Conservation (phyloP, 2,329 filamentous ascomycete genomes). For the Ophiostoma populinum region DNA sequence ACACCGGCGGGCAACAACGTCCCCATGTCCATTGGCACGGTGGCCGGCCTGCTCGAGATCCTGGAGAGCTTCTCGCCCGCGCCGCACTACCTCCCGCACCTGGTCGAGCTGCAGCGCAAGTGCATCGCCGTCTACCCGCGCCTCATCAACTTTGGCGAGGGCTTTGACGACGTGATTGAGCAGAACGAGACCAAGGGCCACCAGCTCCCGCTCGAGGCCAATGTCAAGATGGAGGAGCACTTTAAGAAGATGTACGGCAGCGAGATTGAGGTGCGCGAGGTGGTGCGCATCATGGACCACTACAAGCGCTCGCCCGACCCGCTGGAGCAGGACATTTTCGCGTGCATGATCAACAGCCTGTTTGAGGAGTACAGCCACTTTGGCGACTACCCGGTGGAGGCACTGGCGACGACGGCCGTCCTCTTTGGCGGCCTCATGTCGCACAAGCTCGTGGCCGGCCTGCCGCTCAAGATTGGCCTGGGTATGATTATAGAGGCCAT, state of each 20-base stretch:
- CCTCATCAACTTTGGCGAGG: slow-evolving; percentile 90
- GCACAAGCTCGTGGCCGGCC: slow-evolving; percentile 73
- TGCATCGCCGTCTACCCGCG: slow-evolving; percentile 89
- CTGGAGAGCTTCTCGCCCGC: slow-evolving; percentile 52
- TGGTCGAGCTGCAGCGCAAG: slow-evolving; percentile 66
- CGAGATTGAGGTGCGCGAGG: slow-evolving; percentile 69
- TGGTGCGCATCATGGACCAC: slow-evolving; percentile 66
- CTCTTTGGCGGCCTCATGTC: slow-evolving; percentile 94
- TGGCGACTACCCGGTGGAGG: slow-evolving; percentile 87
- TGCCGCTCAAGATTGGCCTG: slow-evolving; percentile 84
- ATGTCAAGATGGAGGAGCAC: slow-evolving; percentile 87
- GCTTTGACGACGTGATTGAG: slow-evolving; percentile 82
- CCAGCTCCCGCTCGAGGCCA: slow-evolving; percentile 57
- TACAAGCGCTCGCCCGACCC: slow-evolving; percentile 80
- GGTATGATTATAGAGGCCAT: slow-evolving; percentile 97
- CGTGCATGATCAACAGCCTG: slow-evolving; percentile 94
- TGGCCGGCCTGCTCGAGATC: slow-evolving; percentile 63
- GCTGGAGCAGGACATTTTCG: slow-evolving; percentile 82
- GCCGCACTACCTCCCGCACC: slow-evolving; percentile 39
- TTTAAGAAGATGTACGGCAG: slow-evolving; percentile 97
- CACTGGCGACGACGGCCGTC: slow-evolving; percentile 85
- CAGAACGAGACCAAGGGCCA: slow-evolving; percentile 70
- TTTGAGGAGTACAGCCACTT: slow-evolving; percentile 97
- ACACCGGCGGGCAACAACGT: slow-evolving; percentile 39
- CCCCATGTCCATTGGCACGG: slow-evolving; percentile 69